Evolutionary conservation across 2,329 filamentous ascomycete species (phyloP).

Genomic region (Hymenoscyphus infarciens): DNA sequence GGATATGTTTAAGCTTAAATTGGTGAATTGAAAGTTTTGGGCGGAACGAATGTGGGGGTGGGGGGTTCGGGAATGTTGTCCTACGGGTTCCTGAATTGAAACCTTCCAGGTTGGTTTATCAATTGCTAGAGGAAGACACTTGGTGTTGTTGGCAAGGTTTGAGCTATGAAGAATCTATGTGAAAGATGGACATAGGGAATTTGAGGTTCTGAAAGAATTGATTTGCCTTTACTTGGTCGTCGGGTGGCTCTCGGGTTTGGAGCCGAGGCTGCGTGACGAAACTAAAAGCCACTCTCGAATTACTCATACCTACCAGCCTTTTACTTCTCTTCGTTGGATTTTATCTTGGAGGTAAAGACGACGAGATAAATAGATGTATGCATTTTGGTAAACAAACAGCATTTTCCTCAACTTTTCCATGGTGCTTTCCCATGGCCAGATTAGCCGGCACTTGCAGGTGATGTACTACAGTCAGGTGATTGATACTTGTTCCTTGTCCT

Average conservation of each 20-base stretch:
- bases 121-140: neutral
- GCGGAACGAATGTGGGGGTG: conserved; percentile 1
- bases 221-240: neutral
- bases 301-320: neutral
- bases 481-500: neutral
- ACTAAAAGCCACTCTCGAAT: neutral
- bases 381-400: no score
- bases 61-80: neutral
- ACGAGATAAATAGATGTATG: neutral
- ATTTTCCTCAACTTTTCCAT: neutral
- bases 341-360: neutral
- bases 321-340: neutral
- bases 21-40: neutral
- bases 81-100: neutral
- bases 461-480: neutral
- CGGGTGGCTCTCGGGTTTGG: neutral
- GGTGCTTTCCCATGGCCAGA: neutral
- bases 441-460: neutral
- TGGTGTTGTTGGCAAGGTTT: neutral
- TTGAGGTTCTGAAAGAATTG: neutral
- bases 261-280: neutral
- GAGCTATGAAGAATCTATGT: neutral
- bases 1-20: conserved; percentile 2
- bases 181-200: neutral
- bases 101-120: no score